Conservation (phyloP, 2,329 filamentous ascomycete species). For the Penicillium sp. region DNA sequence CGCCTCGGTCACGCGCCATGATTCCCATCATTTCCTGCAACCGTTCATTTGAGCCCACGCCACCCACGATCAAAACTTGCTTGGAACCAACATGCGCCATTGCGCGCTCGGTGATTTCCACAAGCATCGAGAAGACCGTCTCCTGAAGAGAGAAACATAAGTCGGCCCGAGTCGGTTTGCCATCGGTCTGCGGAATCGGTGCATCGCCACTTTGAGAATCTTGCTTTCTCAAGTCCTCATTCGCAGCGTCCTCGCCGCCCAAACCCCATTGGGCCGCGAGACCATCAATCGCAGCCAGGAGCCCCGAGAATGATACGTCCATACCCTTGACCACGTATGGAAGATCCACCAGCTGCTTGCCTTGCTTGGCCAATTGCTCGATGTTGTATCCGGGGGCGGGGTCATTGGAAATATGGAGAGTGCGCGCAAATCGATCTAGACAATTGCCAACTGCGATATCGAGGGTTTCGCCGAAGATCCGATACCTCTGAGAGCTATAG, state of each 20-base stretch:
- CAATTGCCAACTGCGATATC: conserved; percentile 98
- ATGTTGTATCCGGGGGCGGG: conserved; percentile 97
- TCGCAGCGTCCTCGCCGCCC: conserved; percentile 38
- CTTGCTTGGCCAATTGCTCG: conserved; percentile 79
- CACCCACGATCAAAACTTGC: conserved; percentile 91
- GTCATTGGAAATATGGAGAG: conserved; percentile 86
- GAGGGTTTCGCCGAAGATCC: conserved; percentile 95
- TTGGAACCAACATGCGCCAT: conserved; percentile 94
- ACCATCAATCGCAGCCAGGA: conserved; percentile 75
- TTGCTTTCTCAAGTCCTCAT: conserved; percentile 43
- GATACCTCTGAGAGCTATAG: conserved; percentile 88
- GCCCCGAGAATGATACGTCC: conserved; percentile 95
- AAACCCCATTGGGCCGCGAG: conserved; percentile 55
- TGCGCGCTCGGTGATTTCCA: conserved; percentile 95
- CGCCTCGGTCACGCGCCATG: conserved; percentile 84
- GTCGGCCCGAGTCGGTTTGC: conserved; percentile 64
- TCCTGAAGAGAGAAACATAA: conserved; percentile 94
- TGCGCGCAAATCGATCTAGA: conserved; percentile 89
- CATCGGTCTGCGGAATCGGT: conserved; percentile 30
- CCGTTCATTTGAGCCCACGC: conserved; percentile 90
- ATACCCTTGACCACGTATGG: conserved; percentile 98
- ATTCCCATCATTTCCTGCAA: conserved; percentile 97
- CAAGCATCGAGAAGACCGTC: conserved; percentile 92
- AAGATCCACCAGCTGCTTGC: conserved; percentile 68
- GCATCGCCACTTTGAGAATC: conserved; percentile 15